These are phyloP conservation scores for Trametes meyenii DNA, from an alignment of 768 basidiomycete species.

Conservation along the genomic window DNA sequence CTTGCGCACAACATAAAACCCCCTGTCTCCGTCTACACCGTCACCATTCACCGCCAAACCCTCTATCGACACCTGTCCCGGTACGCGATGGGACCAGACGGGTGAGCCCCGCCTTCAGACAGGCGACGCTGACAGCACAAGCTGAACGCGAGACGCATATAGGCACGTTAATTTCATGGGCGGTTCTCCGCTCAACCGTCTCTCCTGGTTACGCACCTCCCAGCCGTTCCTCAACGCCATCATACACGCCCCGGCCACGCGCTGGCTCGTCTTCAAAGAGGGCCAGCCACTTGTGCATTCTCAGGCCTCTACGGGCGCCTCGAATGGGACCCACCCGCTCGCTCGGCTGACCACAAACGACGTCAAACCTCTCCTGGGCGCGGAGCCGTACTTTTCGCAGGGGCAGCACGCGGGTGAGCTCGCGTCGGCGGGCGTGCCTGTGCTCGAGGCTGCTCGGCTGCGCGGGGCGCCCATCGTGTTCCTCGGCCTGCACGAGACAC, in stretches of 20 bases:
- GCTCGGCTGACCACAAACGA: conserved; percentile 63
- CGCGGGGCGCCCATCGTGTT: conserved; percentile 69
- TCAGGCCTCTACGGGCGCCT: conserved; percentile 20
- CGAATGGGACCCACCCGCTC: conserved; percentile 38
- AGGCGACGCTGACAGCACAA: conserved; percentile 13
- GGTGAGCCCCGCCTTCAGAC: conserved; percentile 17
- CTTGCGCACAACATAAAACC: background rate
- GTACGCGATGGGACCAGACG: conserved; percentile 14
- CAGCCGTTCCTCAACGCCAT: conserved; percentile 76
- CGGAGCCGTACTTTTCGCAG: conserved; percentile 73
- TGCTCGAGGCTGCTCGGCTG: conserved; percentile 61
- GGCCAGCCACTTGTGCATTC: conserved; percentile 63
- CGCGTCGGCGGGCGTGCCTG: conserved; percentile 30
- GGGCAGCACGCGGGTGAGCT: conserved; percentile 48
- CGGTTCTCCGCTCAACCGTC: conserved; percentile 76
- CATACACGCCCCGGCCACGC: conserved; percentile 56
- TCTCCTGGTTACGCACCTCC: conserved; percentile 80
- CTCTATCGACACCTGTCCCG: conserved; percentile 7
- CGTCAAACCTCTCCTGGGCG: conserved; percentile 65
- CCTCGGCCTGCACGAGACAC: conserved; percentile 72
- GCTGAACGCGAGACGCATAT: conserved; percentile 5
- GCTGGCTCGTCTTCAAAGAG: conserved; percentile 78
- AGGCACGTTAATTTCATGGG: conserved; percentile 54
- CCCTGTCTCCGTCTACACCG: background rate
- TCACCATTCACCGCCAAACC: conserved; percentile 20